Conservation (phyloP, 2,329 filamentous ascomycete genomes). For the Nothophoma quercina region DNA sequence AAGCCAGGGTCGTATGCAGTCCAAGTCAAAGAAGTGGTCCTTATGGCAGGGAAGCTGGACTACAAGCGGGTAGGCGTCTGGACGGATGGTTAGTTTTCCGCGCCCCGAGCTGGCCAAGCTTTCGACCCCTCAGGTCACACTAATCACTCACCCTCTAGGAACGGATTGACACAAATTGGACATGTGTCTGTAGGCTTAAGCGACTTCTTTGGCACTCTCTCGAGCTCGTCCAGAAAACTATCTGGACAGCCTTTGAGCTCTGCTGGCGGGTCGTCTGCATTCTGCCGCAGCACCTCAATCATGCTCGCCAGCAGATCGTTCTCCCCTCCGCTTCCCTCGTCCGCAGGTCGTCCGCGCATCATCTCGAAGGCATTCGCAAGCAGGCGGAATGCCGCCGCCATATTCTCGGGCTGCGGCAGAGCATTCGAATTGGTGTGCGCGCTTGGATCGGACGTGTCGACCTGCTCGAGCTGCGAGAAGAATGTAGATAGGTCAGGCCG, state of each 20-base stretch:
- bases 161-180: conserved; percentile 68
- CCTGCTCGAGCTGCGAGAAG: conserved; percentile 68
- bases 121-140: neutral
- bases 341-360: conserved; percentile 58
- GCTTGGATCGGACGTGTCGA: conserved; percentile 60
- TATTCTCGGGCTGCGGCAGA: conserved; percentile 66
- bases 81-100: too few relatives aligned
- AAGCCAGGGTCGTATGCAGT: conserved; percentile 71
- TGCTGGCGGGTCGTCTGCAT: conserved; percentile 65
- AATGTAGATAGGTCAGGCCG: conserved; percentile 71
- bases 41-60: conserved; percentile 68
- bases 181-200: conserved; percentile 63
- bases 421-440: conserved; percentile 64
- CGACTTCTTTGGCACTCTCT: conserved; percentile 64
- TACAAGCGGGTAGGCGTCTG: conserved; percentile 68
- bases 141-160: conserved; percentile 61
- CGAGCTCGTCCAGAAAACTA: conserved; percentile 67
- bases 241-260: conserved; percentile 69
- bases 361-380: conserved; percentile 68
- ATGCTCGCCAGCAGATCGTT: conserved; percentile 61
- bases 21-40: conserved; percentile 69
- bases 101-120: conserved; percentile 26
- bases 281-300: conserved; percentile 62
- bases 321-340: conserved; percentile 33
- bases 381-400: conserved; percentile 65